Evolutionary conservation across 768 basidiomycete genomes (phyloP), one percentile per base, ranked within the genome.

Genomic region (Hydnum rufescens): DNA sequence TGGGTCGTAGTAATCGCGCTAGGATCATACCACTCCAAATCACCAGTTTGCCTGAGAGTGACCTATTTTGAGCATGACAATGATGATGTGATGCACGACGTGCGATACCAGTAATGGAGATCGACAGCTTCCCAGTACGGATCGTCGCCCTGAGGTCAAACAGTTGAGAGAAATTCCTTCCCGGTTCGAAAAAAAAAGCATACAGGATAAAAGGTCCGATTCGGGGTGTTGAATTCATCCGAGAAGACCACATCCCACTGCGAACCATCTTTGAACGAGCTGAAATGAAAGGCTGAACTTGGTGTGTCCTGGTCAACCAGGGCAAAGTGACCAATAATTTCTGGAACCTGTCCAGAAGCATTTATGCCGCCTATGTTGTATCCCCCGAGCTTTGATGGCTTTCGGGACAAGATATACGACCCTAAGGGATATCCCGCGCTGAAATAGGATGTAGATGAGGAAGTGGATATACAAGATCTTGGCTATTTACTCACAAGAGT

Each of bases 281-380:
- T 62, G 3, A 59, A 54, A 4, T 60, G 60, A 32, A 58, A 56
- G 2, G 57, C 64, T 16, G 53, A 42, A 2, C 47, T 26, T 5
- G 67, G 67, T 19, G 67, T 68, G 55, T 66, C 67, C 28, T 52
- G 51, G 58, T 68, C 67, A 49, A 68, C 64, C 32, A 67, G 47
- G 5, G 55, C 58, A 29, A 61, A 60, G 52, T 65, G 61, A 42
- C 61, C 60, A 18, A 57, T 52, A 16, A 64, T 64, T 30, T 57
- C 51, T 1, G 66, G 66, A 2, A 67, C 62, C 53, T 68, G 67
- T 23, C 66, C 67, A 1, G 63, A 62, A 5, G 60, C 58, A 54
- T 68, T 68, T 58, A 67, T 65, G 16, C 67, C 67, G 13, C 67
- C 67, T n/a, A 68, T 58, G 51, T 66, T 66, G 54, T 65, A 67